A percentile compares a stretch with the other conserved stretches of the same genome.
These are phyloP conservation scores for Starmerella vitae DNA, from an alignment of 805 yeast species.

Conservation along the genomic window DNA sequence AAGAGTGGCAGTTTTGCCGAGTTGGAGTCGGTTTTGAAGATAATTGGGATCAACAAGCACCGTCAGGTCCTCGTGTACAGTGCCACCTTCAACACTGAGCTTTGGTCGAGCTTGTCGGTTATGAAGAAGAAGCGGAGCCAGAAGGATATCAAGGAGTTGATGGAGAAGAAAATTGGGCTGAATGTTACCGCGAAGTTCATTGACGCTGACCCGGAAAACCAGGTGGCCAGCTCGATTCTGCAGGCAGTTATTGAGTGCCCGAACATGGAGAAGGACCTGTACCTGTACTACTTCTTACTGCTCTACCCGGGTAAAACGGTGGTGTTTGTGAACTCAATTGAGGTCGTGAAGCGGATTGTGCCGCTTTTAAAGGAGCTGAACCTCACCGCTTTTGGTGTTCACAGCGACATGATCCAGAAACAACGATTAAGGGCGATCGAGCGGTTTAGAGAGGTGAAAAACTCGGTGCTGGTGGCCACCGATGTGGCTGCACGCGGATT, in stretches of 20 bases:
- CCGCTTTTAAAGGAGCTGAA: constrained; percentile 60
- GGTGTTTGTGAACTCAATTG: constrained; percentile 91
- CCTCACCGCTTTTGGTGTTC: constrained; percentile 59
- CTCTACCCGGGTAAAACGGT: constrained; percentile 81
- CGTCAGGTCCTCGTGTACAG: constrained; percentile 88
- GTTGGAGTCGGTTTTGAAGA: constrained; percentile 62
- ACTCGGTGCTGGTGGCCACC: constrained; percentile 66
- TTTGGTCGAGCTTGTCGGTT: constrained; percentile 57
- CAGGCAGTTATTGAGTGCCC: constrained; percentile 90
- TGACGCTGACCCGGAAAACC: constrained; percentile 77
- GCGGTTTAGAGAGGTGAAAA: constrained; percentile 41
- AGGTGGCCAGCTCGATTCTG: constrained; percentile 57
- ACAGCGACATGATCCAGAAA: constrained; percentile 90
- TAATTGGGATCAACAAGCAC: constrained; percentile 39
- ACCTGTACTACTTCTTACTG: constrained; percentile 70
- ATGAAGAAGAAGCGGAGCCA: constrained; percentile 25
- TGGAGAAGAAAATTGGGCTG: constrained; percentile 60
- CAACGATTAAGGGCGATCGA: constrained; percentile 80
- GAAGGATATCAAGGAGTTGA: constrained; percentile 50
- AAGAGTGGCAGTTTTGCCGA: constrained; percentile 97
- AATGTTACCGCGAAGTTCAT: constrained; percentile 53
- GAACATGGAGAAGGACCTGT: constrained; percentile 76
- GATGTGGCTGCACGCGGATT: constrained; percentile 98
- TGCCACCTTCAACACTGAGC: constrained; percentile 77
- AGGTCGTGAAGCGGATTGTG: constrained; percentile 74